Evolutionary conservation across 2,329 filamentous ascomycete genomes (phyloP), one percentile per base, ranked within the genome.

Genomic region (Penicillium sp.): DNA sequence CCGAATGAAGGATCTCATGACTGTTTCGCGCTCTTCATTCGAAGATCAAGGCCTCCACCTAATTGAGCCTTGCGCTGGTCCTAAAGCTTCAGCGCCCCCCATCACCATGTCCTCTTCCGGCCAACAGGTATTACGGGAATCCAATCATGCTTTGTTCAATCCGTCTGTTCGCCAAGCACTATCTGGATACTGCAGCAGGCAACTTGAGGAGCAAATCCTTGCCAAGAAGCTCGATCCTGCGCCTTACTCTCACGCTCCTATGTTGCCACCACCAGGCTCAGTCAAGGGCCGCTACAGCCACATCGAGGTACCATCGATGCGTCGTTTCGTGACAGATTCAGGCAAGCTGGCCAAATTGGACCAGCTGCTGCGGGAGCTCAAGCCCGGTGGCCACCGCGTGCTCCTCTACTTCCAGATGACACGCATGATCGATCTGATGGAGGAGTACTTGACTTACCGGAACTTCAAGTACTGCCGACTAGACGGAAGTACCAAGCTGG

Each of bases 401-500:
- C 81, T 99, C 53, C 81, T 99, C 21, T 99, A 99, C 82, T 99
- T 99, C 90, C 94, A 99, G 81, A 99, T 99, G 94, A 99, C 94
- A 4, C 90, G 91, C 71, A 99, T 99, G 94, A 97, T 99, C 71
- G 93, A 99, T 73, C 81, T 99, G 59, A 97, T 97, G 90, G 94
- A 99, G 75, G 94, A 99, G 76, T 99, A 97, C 68, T 82, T 99
- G 58, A 97, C 94, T 0, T 97, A 97, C 79, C 91, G 94, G 73
- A 97, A 97, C 78, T 97, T 96, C 87, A 97, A 96, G 76, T 99
- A 97, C 78, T 95, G 93, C 69, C 90, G 94, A 59, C 83, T 99
- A 44, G 94, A 99, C 69, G 94, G 94, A 71, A 96, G 92, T 19
- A 99, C 94, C 43, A 99, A 97, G 75, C 83, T 99, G 50, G 94